phyloP scores from a whole-genome alignment of 176 grass and related monocot genomes.

The Bothriochloa decipiens region DNA sequence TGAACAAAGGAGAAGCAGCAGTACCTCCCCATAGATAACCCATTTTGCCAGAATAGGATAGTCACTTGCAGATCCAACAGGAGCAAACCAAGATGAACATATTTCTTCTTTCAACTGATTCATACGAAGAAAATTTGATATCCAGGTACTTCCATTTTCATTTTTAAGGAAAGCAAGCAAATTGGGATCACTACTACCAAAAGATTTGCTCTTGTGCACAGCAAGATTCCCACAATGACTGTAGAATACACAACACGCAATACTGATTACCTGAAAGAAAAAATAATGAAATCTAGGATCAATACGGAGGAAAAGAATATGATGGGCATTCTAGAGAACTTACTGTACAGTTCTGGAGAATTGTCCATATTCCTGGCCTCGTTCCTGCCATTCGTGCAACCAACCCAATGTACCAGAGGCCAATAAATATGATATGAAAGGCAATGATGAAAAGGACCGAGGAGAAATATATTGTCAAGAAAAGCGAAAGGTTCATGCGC shows the following conservation, averaged over 20 bases:
- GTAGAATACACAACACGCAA: constrained; percentile 93
- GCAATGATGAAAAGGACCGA: constrained; percentile 82
- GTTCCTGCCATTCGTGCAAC: constrained; percentile 88
- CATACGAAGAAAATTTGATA: constrained; percentile 85
- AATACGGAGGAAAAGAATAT: neutral
- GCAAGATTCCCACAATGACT: constrained; percentile 85
- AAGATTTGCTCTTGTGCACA: constrained; percentile 66
- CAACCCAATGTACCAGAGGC: constrained; percentile 90
- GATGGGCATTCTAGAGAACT: constrained; percentile 42
- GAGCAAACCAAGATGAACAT: constrained; percentile 94
- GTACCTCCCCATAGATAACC: constrained; percentile 96
- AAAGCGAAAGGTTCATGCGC: constrained; percentile 96
- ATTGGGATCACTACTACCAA: constrained; percentile 51
- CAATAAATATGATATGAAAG: constrained; percentile 91
- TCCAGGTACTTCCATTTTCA: constrained; percentile 67
- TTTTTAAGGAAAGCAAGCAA: constrained; percentile 60
- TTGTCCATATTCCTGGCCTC: constrained; percentile 82
- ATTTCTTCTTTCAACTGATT: constrained; percentile 91
- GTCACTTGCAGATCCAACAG: constrained; percentile 90
- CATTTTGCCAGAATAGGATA: constrained; percentile 91
- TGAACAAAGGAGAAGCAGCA: constrained; percentile 28
- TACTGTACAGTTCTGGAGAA: constrained; percentile 89
- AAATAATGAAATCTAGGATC: constrained; percentile 17
- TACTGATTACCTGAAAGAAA: constrained; percentile 79
- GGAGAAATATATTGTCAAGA: constrained; percentile 92